Evolutionary conservation across 495 filamentous ascomycete species (phyloP), one percentile per base, ranked within the genome.

Genomic region (Lindgomyces ingoldianus): DNA sequence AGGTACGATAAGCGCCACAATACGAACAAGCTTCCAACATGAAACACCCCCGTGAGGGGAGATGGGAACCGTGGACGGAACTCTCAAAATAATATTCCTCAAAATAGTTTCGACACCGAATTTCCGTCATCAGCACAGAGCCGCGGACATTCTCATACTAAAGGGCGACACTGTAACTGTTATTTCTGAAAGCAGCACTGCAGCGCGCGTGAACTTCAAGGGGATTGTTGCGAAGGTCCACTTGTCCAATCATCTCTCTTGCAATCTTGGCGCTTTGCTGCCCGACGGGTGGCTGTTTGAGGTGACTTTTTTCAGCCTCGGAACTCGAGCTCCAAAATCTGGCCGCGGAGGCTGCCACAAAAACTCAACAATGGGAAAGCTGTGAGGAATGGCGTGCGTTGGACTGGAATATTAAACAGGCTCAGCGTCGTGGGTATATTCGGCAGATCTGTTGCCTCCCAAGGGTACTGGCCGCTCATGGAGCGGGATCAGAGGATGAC

Each of bases 401-500:
- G 57, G 30, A 9, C 52, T n/a, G n/a, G n/a, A n/a, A n/a, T n/a
- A n/a, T n/a, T n/a, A n/a, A 41, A 68, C 0, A 68, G 19, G 39
- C 59, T 68, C 27, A 68, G 33, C 29, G 65, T 59, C 22, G 53
- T 27, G 3, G 63, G 42, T 6, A 63, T 53, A 4, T 58, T 47
- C 39, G n/a, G 21, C 11, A 46, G n/a, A 14, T 58, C 55, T 11
- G 16, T 3, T 3, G 22, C 33, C 33, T 36, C 41, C 55, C 41
- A 58, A 22, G 55, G 44, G 16, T 46, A 58, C 22, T 36, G 24
- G 1, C 4, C 18, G 26, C 22, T 22, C 22, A 14, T 30, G 18
- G 4, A 4, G 21, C 44, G 44, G n/a, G n/a, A n/a, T 18, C n/a
- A 18, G 6, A 4, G 14, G 44, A n/a, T 4, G 6, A 4, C 44